These are phyloP conservation scores for Phenoliferia sp. DNA, from an alignment of 1,284 basidiomycete species.

Conservation along the genomic window DNA sequence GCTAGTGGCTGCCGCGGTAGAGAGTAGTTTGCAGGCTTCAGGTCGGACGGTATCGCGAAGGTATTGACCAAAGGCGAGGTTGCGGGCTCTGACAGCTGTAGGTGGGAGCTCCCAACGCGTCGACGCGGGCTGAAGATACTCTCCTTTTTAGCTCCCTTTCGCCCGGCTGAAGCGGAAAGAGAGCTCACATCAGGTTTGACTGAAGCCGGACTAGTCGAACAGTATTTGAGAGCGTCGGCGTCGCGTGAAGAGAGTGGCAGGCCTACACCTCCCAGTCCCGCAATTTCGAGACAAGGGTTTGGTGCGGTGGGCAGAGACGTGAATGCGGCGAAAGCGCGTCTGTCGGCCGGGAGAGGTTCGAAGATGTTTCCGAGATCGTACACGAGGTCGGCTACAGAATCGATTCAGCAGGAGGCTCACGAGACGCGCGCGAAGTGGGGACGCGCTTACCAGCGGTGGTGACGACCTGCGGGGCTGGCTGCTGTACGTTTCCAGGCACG, in stretches of 20 bases:
- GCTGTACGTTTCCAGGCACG: neutral
- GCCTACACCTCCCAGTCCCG: neutral
- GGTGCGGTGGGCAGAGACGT: neutral
- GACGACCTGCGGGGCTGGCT: neutral
- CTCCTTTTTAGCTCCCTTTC: too few species aligned
- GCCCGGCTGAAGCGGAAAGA: too few species aligned
- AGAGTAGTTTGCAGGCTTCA: neutral
- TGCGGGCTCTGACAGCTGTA: neutral
- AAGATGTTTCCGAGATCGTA: neutral
- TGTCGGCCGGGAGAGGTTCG: neutral
- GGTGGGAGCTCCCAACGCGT: neutral
- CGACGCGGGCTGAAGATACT: neutral
- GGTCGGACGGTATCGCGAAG: neutral
- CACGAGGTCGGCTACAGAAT: too few species aligned
- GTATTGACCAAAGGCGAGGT: neutral
- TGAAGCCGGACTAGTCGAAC: neutral
- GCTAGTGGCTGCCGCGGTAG: neutral
- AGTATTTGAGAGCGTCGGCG: neutral
- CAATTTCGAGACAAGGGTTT: neutral
- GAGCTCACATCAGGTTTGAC: neutral
- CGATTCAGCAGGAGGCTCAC: too few species aligned
- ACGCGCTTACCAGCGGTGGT: neutral
- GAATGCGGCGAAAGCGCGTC: neutral
- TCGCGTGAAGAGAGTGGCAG: neutral
- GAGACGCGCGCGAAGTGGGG: too few species aligned